Base-by-base conservation (phyloP, 2,329 filamentous ascomycete species). In the Orbilia brochopaga region DNA sequence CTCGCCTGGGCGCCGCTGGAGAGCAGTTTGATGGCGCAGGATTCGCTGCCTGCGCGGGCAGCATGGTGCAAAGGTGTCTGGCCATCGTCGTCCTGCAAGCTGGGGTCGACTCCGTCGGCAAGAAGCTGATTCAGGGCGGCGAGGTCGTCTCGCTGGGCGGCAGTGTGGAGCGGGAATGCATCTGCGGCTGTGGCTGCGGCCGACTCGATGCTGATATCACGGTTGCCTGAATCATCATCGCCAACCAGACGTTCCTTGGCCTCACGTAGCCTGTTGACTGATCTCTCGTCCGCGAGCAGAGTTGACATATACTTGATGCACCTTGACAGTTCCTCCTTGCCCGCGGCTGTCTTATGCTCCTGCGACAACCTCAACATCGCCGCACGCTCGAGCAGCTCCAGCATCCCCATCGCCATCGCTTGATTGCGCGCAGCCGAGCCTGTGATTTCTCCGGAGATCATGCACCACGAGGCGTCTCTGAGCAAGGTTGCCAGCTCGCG, bases 311-410 rank as follows among this genome's bases (percentile, higher is more conserved):
- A 58, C 30, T 58, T 58, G 17, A 58, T 48, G 55, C 55, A 58
- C 30, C 46, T 58, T 21, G 19, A 27, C 37, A 58, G 55, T 13
- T 58, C 55, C 21, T 58, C 55, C 2, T n/a, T 58, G 44, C 27
- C 40, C 48, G 37, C 19, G 11, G 19, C 37, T 48, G 55, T 27
- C 55, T 56, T 44, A 15, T 46, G 55, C 37, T 58, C 55, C 27
- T 23, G 8, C 55, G 37, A 37, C 55, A 58, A 48, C 23, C 40
- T 58, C 55, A 58, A 48, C 55, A 58, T 58, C 55, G 55, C 55
- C 55, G 40, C 23, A 13, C 40, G 55, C 55, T 58, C 55, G 55
- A 58, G 23, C 37, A 48, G 40, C 55, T 58, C 55, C 17, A 58
- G 40, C 13, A 58, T 17, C 21, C 48, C 55, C 32, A 42, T 56